A percentile compares a stretch with the other conserved stretches of the same genome.
Evolutionary conservation across 176 grass and related monocot species (phyloP).

Genomic region (Puccinellia tenuiflora): DNA sequence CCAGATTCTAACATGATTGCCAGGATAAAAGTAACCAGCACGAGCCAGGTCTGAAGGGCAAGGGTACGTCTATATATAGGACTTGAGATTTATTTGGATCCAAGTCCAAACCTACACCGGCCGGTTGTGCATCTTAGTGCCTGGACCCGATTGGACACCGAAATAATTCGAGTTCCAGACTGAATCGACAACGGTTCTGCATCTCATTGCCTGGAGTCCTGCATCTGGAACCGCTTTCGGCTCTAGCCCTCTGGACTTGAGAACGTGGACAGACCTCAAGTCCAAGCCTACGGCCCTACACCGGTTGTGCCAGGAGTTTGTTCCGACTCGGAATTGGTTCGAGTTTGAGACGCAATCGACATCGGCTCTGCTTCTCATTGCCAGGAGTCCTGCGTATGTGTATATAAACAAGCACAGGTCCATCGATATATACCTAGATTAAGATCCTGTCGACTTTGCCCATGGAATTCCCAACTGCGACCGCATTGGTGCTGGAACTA

Average conservation of each 20-base stretch:
- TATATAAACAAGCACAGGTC: neutral
- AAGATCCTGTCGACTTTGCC: neutral
- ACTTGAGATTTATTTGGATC: neutral
- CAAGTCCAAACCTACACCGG: neutral
- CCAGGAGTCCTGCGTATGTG: too few species aligned
- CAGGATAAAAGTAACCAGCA: neutral
- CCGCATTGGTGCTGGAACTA: neutral
- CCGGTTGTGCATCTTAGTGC: neutral
- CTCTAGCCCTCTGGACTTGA: too few species aligned
- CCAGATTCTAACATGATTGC: neutral
- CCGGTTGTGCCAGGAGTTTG: too few species aligned
- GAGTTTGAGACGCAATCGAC: neutral
- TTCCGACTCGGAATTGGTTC: too few species aligned
- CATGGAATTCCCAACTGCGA: neutral
- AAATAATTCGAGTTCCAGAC: neutral
- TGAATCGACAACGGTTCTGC: neutral
- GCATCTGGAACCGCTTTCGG: too few species aligned
- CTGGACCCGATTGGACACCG: neutral
- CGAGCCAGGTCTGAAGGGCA: neutral
- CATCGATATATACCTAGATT: neutral
- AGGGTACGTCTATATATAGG: neutral
- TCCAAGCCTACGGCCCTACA: too few species aligned
- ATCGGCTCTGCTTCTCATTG: neutral
- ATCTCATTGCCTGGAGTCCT: too few species aligned
- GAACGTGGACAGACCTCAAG: too few species aligned